Base-by-base conservation (phyloP, 345 rosid genomes). In the Gossypium thurberi region DNA sequence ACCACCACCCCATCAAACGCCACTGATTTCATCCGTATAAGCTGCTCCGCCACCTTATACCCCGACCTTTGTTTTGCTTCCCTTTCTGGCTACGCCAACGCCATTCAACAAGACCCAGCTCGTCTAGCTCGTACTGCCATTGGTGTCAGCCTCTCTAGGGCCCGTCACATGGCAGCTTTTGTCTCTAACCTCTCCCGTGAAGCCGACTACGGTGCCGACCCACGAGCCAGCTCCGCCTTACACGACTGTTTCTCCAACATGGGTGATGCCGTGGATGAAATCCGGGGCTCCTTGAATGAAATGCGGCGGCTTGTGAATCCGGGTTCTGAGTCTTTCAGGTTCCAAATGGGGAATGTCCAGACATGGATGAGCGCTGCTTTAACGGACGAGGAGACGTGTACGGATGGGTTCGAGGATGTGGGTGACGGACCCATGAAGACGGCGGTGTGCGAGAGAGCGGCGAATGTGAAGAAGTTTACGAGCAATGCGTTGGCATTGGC, bases 351-450 rank as follows among this genome's bases (percentile, higher is more conserved):
- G 56, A 93, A 94, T 78, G 96, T 94, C 40, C 84, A 90, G 81
- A 94, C 96, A 59, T 94, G 98, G 98, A 90, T 94, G 87, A 94
- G 98, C 82, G 91, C 98, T 0, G 94, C 97, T 8, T 66, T 94
- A 80, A 91, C 96, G 26, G 87, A 94, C 72, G 87, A 88, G 84
- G 96, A 94, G 65, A 91, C 94, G 26, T 94, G 98, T 48, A 84
- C 87, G 53, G 98, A 94, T 59, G 98, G 98, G 61, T 85, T 94
- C 23, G 88, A 80, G 56, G 93, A 82, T 62, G 81, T 88, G 70
- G 82, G 75, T 2, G 96, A 90, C 2, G 79, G 85, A 6, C 82
- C 78, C 55, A 75, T 80, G 77, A 84, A 87, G 81, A 33, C 82
- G 70, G 87, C 78, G 0, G 77, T 94, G 56, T 73, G 80, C 48